These are phyloP conservation scores for Neonectria faginata DNA, from an alignment of 2,329 filamentous ascomycete species.

Conservation along the genomic window DNA sequence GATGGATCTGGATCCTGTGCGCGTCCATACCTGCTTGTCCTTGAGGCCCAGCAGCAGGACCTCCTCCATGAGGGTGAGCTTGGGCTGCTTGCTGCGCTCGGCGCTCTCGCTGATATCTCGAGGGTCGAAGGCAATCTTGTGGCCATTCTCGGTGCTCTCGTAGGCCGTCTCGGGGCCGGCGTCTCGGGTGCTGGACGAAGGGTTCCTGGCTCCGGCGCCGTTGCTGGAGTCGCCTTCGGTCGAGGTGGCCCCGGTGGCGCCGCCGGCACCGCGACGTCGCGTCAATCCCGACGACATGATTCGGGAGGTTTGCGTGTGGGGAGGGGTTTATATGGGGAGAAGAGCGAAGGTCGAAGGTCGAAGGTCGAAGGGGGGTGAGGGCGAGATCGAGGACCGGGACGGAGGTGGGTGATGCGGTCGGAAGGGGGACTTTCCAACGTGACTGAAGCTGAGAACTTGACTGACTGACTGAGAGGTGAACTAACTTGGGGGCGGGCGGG, in stretches of 20 bases:
- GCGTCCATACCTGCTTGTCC: conserved; percentile 86
- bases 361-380: conserved; percentile 13
- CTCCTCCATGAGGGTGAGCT: conserved; percentile 99
- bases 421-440: conserved; percentile 41
- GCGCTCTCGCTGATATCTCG: conserved; percentile 97
- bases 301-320: conserved; percentile 25
- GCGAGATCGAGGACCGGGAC: conserved; percentile 25
- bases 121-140: conserved; percentile 98
- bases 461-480: background rate
- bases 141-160: conserved; percentile 91
- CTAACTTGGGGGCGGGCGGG: conserved; percentile 25
- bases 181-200: conserved; percentile 66
- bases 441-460: conserved; percentile 44
- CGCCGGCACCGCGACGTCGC: conserved; percentile 77
- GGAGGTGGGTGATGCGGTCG: conserved; percentile 38
- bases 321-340: background rate
- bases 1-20: background rate
- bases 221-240: conserved; percentile 69
- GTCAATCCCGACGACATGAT: conserved; percentile 65
- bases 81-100: conserved; percentile 96
- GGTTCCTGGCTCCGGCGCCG: conserved; percentile 65
- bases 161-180: conserved; percentile 82
- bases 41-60: conserved; percentile 94
- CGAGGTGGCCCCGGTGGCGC: conserved; percentile 67
- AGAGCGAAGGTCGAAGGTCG: no score